Evolutionary conservation across 495 filamentous ascomycete genomes (phyloP), one percentile per base, ranked within the genome.

Genomic region (Letharia lupina): DNA sequence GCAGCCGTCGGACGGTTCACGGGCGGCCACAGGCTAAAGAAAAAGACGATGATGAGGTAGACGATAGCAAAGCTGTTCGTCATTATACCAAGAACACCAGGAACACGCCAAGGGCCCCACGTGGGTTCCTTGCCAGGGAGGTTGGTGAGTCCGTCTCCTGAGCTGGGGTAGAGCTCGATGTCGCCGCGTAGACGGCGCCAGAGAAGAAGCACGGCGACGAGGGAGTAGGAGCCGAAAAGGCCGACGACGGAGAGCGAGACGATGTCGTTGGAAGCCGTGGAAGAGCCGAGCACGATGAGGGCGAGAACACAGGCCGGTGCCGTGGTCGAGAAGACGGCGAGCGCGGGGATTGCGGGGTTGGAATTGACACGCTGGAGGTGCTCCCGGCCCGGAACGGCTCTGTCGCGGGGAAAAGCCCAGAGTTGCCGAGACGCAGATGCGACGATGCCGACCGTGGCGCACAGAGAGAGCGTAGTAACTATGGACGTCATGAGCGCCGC

Each of bases 241-340:
- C 44, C 44, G 44, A 47, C 44, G 18, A 47, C 44, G 18, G 44
- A 47, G 18, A 47, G 44, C 16, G 44, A 47, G 18, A 76, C 70
- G 41, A 84, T 72, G 28, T 75, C 77, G 69, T 81, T 80, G 69
- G 84, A 80, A 18, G 79, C 82, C 0, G 75, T 73, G 4, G 72
- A 65, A 4, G 76, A 80, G 41, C 80, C 82, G 44, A 85, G 76
- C 69, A 79, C 81, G 69, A 85, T 83, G 40, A 83, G 73, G 4
- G n/a, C 63, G 31, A 68, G 50, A 9, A 65, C 72, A 6, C 76
- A 33, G 15, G 61, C 44, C 16, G 15, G 15, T 48, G 9, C 5
- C 5, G 15, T 37, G 33, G 44, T 40, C 13, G 23, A 57, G 3
- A 67, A n/a, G 8, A 58, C 28, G 16, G 61, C 44, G 44, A 47